Conservation (phyloP, 306 rosid species). For the Begonia masoniana region DNA sequence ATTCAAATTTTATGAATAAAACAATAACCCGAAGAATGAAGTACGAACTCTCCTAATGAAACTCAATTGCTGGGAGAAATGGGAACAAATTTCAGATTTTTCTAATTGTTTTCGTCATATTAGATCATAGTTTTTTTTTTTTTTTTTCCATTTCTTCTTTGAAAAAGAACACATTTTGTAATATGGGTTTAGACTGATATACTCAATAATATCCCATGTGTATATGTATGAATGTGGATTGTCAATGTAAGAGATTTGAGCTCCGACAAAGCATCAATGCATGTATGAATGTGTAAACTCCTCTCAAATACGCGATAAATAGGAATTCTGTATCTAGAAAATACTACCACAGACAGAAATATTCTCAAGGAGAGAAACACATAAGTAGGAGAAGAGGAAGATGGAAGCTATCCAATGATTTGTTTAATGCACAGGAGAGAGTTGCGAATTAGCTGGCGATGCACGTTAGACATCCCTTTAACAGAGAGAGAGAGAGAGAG, state of each 20-base stretch:
- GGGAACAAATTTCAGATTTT: no score
- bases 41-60: neutral
- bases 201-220: no score
- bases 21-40: neutral
- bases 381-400: slow-evolving; percentile 7
- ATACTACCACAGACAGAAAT: slow-evolving; percentile 4
- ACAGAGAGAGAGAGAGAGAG: slow-evolving; percentile 5
- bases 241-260: no score
- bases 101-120: no score
- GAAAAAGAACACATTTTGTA: no score
- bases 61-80: no score
- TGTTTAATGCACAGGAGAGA: neutral
- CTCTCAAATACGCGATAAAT: neutral
- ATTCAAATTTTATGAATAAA: no score
- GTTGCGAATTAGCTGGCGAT: slow-evolving; percentile 50
- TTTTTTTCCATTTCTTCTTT: no score
- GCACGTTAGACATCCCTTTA: slow-evolving; percentile 26
- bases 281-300: neutral
- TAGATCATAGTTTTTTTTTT: no score
- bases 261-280: neutral
- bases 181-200: no score
- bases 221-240: no score
- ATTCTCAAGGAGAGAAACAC: slow-evolving; percentile 1
- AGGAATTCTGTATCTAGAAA: no score
- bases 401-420: slow-evolving; percentile 4